Conservation (phyloP, 2,329 filamentous ascomycete species). For the Ascocoryne sarcoides region DNA sequence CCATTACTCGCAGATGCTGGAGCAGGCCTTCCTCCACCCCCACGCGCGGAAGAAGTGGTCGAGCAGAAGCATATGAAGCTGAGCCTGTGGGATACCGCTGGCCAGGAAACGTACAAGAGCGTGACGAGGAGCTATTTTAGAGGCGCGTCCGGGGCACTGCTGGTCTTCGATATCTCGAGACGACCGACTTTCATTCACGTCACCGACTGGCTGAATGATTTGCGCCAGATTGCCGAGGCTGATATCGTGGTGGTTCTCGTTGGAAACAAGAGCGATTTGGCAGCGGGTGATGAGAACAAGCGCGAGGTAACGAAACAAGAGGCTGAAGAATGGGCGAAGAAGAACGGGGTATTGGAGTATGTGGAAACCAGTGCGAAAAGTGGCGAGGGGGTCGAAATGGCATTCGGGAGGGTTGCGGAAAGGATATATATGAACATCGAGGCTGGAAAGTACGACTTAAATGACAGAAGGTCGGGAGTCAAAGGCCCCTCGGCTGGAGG, state of each 20-base stretch:
- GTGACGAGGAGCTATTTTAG: constrained; percentile 77
- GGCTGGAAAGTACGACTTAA: constrained; percentile 81
- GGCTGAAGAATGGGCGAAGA: constrained; percentile 79
- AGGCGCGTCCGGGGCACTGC: constrained; percentile 62
- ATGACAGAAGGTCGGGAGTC: constrained; percentile 84
- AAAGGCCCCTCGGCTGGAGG: constrained; percentile 56
- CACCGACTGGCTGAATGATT: constrained; percentile 87
- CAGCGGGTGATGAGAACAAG: constrained; percentile 47
- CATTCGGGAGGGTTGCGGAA: constrained; percentile 89
- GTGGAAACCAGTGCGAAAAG: constrained; percentile 96
- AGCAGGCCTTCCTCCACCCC: constrained; percentile 46
- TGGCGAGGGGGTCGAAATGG: constrained; percentile 85
- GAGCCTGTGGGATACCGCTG: constrained; percentile 90
- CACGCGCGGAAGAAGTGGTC: constrained; percentile 26
- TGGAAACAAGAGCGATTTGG: constrained; percentile 88
- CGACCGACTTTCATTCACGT: constrained; percentile 79
- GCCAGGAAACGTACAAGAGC: constrained; percentile 95
- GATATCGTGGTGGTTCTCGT: constrained; percentile 92
- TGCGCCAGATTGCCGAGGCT: constrained; percentile 89
- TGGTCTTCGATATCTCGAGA: constrained; percentile 92
- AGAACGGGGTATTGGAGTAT: constrained; percentile 83
- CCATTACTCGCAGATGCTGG: constrained; percentile 28
- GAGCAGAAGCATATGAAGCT: constrained; percentile 81
- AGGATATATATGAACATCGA: constrained; percentile 96
- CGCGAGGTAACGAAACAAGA: constrained; percentile 75